phyloP scores from a whole-genome alignment of 225 moss, liverwort and hornwort genomes.

The Asterella californica region DNA sequence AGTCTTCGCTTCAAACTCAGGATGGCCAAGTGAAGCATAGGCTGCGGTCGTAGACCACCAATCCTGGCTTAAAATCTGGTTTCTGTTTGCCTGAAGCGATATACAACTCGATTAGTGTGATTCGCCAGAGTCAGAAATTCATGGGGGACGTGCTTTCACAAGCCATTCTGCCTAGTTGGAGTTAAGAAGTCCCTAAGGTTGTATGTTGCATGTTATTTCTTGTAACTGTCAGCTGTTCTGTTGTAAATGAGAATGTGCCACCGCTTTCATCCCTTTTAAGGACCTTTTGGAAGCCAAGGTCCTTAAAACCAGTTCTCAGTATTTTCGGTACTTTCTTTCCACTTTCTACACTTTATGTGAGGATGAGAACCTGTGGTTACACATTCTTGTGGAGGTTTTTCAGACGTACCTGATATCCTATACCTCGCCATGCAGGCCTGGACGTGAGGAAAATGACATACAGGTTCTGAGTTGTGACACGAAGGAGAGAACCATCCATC shows the following conservation, averaged over 20 bases:
- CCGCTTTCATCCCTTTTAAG: too few species aligned
- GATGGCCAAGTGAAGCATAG: background rate
- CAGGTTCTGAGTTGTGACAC: constrained; percentile 65
- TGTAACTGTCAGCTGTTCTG: too few species aligned
- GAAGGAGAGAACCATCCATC: constrained; percentile 55
- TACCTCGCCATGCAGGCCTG: constrained; percentile 44
- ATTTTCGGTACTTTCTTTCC: background rate
- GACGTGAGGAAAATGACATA: constrained; percentile 65
- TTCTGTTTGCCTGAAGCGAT: background rate
- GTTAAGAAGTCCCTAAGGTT: too few species aligned
- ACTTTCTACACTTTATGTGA: background rate
- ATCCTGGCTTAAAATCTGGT: background rate
- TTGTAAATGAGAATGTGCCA: too few species aligned
- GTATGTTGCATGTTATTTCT: too few species aligned
- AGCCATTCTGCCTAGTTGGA: background rate
- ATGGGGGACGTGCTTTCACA: background rate
- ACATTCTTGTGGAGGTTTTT: background rate
- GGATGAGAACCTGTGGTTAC: background rate
- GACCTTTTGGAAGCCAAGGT: too few species aligned
- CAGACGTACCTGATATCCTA: background rate
- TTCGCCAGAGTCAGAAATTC: background rate
- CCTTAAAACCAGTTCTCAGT: too few species aligned
- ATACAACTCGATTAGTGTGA: background rate
- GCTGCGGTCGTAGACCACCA: background rate
- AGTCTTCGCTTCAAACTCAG: background rate